Percentiles rank a stretch among this genome's conserved stretches.
Conservation (phyloP, 306 rosid genomes). For the Dalbergia cultrata region DNA sequence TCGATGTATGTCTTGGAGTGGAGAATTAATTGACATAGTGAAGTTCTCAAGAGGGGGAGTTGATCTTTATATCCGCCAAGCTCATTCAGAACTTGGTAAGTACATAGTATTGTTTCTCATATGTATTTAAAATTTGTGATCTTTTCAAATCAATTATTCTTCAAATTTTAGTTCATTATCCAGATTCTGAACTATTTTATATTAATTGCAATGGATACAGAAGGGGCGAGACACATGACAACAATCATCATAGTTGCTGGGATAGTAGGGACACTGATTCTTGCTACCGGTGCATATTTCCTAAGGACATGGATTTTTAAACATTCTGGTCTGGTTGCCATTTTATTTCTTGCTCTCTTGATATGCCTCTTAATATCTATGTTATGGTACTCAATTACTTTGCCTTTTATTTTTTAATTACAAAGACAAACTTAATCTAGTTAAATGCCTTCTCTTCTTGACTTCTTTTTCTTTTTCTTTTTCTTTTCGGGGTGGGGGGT, state of each 20-base stretch:
- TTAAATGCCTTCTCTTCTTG: neutral
- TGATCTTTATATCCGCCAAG: slow-evolving; percentile 41
- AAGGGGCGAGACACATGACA: neutral
- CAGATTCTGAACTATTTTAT: neutral
- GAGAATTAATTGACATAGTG: slow-evolving; percentile 29
- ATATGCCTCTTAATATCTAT: neutral
- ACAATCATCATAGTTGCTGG: neutral
- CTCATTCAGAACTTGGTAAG: slow-evolving; percentile 36
- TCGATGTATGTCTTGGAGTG: slow-evolving; percentile 43
- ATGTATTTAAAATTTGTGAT: neutral
- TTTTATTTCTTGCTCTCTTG: neutral
- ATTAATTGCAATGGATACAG: neutral
- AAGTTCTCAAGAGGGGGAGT: slow-evolving; percentile 28
- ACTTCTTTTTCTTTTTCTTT: neutral
- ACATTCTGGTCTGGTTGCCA: slow-evolving; percentile 3
- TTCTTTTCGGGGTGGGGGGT: neutral
- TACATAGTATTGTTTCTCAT: neutral
- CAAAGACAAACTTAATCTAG: too few relatives aligned
- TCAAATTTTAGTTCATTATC: neutral
- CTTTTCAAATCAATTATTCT: neutral
- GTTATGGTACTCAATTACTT: neutral
- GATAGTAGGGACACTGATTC: slow-evolving; percentile 20
- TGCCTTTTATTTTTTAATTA: neutral
- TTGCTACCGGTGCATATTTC: slow-evolving; percentile 22
- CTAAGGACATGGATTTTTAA: slow-evolving; percentile 33